Base-by-base conservation (phyloP, 106 monocot genomes). In the Ottelia alismoides region DNA sequence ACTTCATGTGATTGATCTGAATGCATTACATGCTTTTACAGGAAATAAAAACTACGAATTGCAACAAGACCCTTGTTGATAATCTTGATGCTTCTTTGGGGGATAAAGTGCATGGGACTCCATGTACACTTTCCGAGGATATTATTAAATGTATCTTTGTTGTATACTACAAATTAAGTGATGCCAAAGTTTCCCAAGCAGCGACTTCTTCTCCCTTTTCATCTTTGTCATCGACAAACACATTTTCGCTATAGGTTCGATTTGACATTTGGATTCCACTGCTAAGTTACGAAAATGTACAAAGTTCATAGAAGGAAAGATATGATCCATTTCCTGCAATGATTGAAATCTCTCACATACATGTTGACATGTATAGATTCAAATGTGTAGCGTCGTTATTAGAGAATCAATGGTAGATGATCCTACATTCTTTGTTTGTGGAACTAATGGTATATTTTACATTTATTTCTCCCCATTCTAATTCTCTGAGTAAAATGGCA, bases 111-210 rank as follows among this genome's bases (percentile, higher is more conserved):
- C 56, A 75, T 19, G 75, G 72, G 18, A 77, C 60, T 22, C 71
- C 75, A 20, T 68, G 78, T 57, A 80, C 56, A 74, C 78, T 96
- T 51, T 96, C 94, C 28, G 81, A 81, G 71, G 88, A 96, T 53
- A 96, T 96, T 14, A 45, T 96, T 54, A 81, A 56, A 68, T 96
- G 88, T 69, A 88, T 96, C 53, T 69, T 78, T 43, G 55, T 81
- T 23, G 57, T 96, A 55, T 88, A 88, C 57, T 74, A 78, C 73
- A 88, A 84, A 55, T 78, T 96, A 59, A 54, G 79, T 31, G 73
- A 60, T 52, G 47, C 54, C 28, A 50, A 45, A 11, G 11, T 61
- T 14, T 60, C 74, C 25, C 62, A 29, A 12, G 31, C 53, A 2
- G 72, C 49, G 3, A 40, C 66, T 30, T 56, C 65, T 53, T 87